These are phyloP conservation scores for Rhamnella rubrinervis DNA, from an alignment of 331 rosid genomes.

Conservation along the genomic window DNA sequence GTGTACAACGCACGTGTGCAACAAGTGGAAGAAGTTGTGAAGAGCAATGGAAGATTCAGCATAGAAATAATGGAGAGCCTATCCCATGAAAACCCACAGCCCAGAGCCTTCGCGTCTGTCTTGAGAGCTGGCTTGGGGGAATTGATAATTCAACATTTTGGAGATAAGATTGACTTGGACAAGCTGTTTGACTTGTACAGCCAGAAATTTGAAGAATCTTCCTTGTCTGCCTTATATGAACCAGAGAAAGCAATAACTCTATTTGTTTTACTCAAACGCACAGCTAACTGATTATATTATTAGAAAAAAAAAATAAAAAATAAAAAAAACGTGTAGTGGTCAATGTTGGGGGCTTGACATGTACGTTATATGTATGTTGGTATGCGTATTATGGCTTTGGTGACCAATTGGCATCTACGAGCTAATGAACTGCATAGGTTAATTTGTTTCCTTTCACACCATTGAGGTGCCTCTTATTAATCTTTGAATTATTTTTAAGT, in stretches of 20 bases:
- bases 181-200: too few species aligned
- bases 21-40: conserved; percentile 16
- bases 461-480: too few species aligned
- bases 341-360: too few species aligned
- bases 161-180: conserved; percentile 6
- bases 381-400: too few species aligned
- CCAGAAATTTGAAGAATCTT: conserved; percentile 5
- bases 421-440: too few species aligned
- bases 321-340: too few species aligned
- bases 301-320: too few species aligned
- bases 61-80: conserved; percentile 2
- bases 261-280: conserved; percentile 17
- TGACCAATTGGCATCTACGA: too few species aligned
- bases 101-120: background rate
- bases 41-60: conserved; percentile 21
- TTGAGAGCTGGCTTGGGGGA: conserved; percentile 8
- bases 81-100: background rate
- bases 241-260: background rate
- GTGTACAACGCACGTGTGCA: background rate
- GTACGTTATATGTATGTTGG: too few species aligned
- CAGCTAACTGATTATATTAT: background rate
- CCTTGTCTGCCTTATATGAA: background rate
- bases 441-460: too few species aligned
- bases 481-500: too few species aligned
- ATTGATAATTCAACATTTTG: conserved; percentile 5